Conservation (phyloP, 495 filamentous ascomycete species). For the Apiosordaria backusii region DNA sequence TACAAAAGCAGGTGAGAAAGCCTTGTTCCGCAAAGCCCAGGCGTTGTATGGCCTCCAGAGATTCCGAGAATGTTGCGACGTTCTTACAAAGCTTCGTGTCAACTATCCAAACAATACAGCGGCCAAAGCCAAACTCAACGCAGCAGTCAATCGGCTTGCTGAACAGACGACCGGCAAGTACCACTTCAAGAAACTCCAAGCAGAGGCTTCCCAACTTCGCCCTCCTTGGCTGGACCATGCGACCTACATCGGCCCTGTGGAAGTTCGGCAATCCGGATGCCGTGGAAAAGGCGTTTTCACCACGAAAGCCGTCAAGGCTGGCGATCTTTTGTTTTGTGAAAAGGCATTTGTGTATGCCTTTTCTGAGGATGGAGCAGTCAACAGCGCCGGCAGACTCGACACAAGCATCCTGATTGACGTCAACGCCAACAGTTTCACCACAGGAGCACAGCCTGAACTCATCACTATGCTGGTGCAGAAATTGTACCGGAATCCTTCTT, state of each 20-base stretch:
- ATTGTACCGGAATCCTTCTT: slow-evolving; percentile 43
- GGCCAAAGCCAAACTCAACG: not conserved
- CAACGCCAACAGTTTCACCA: slow-evolving; percentile 23
- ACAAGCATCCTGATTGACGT: slow-evolving; percentile 35
- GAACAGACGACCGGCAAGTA: slow-evolving; percentile 27
- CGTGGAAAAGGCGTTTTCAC: slow-evolving; percentile 3
- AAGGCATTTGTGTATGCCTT: not conserved
- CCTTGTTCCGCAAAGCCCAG: slow-evolving; percentile 43
- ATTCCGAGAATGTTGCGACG: slow-evolving; percentile 34
- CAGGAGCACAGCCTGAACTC: slow-evolving; percentile 40
- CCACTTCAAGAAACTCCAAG: slow-evolving; percentile 42
- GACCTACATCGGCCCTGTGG: slow-evolving; percentile 37
- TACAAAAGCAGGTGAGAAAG: slow-evolving; percentile 37
- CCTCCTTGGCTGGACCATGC: slow-evolving; percentile 45
- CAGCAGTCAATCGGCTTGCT: not conserved
- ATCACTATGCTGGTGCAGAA: slow-evolving; percentile 42
- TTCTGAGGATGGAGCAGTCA: not conserved
- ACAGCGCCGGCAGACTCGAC: not conserved
- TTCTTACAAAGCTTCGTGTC: not conserved
- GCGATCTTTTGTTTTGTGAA: not conserved
- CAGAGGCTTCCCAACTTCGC: slow-evolving; percentile 30
- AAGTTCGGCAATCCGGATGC: slow-evolving; percentile 26
- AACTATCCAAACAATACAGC: not conserved
- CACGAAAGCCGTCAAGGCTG: not conserved
- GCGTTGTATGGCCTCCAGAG: slow-evolving; percentile 46